These are phyloP conservation scores for Senna siamea DNA, from an alignment of 306 rosid species.

Conservation along the genomic window DNA sequence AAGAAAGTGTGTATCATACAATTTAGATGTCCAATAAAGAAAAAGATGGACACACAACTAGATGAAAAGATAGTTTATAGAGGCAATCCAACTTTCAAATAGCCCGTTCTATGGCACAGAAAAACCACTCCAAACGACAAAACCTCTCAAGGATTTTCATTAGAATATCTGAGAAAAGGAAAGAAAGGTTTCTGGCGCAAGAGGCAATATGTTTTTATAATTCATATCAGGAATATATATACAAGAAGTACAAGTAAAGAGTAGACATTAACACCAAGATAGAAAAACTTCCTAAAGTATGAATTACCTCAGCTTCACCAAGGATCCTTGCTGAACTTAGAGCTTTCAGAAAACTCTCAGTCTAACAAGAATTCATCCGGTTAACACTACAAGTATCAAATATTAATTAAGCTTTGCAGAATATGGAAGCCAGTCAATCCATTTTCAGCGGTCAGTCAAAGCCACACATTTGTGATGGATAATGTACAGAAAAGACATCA, in stretches of 20 bases:
- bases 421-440: neutral
- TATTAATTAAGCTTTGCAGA: neutral
- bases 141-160: slow-evolving; percentile 12
- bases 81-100: neutral
- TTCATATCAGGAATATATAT: neutral
- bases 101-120: slow-evolving; percentile 2
- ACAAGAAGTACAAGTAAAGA: neutral
- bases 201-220: neutral
- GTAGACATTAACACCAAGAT: neutral
- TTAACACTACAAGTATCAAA: slow-evolving; percentile 5
- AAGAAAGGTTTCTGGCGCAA: neutral
- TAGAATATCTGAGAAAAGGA: neutral
- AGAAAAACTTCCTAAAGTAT: neutral
- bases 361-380: neutral
- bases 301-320: neutral
- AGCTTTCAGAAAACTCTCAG: neutral
- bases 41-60: neutral
- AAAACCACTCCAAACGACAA: slow-evolving; percentile 23
- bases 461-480: too few relatives aligned
- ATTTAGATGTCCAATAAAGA: neutral
- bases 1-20: neutral
- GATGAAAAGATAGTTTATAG: neutral
- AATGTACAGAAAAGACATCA: too few relatives aligned
- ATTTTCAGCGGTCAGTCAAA: neutral
- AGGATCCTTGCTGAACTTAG: neutral